Percentiles rank a stretch among this genome's conserved stretches.
These are phyloP conservation scores for Sporobolomyces roseus DNA, from an alignment of 768 basidiomycete genomes.

Conservation along the genomic window DNA sequence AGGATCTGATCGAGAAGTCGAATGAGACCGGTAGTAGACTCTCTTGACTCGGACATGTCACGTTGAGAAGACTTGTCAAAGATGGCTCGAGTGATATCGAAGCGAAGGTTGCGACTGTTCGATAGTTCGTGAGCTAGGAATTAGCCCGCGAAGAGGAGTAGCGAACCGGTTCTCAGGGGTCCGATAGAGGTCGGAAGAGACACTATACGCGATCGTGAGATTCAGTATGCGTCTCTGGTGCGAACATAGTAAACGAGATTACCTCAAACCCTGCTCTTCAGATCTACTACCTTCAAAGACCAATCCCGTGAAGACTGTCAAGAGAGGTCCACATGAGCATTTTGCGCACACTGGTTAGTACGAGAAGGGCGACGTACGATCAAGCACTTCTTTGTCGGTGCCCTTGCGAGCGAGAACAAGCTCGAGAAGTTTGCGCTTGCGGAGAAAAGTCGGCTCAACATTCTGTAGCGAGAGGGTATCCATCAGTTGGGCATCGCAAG, in stretches of 20 bases:
- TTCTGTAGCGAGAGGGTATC: not conserved
- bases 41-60: too few species aligned
- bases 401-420: not conserved
- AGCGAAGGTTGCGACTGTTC: not conserved
- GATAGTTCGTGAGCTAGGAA: too few species aligned
- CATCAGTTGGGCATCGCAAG: too few species aligned
- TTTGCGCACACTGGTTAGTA: too few species aligned
- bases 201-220: not conserved
- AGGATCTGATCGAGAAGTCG: slow-evolving; percentile 6
- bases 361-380: too few species aligned
- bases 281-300: not conserved
- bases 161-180: not conserved
- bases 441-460: not conserved
- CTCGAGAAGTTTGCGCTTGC: too few species aligned
- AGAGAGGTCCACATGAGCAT: too few species aligned
- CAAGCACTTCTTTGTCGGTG: too few species aligned
- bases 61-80: too few species aligned
- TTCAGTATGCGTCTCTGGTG: too few species aligned
- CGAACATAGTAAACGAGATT: not conserved
- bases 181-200: not conserved
- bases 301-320: not conserved
- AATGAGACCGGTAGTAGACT: not conserved
- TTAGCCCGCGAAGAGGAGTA: too few species aligned
- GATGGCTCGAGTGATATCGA: not conserved
- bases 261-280: slow-evolving; percentile 1